These are phyloP conservation scores for Teunomyces atbi DNA, from an alignment of 805 yeast genomes.

Conservation along the genomic window DNA sequence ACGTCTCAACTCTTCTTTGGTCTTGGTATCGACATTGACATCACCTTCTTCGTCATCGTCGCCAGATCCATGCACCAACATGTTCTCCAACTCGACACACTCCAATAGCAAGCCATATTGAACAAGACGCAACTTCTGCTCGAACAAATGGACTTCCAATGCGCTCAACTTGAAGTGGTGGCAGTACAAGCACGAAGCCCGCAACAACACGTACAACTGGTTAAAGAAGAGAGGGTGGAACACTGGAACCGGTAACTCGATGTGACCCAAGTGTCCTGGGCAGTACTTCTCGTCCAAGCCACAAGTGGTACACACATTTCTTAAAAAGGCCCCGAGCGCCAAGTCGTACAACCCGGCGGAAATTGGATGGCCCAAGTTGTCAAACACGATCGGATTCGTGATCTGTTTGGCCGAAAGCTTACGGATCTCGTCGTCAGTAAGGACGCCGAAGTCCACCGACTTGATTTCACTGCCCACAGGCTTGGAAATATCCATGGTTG, in stretches of 20 bases:
- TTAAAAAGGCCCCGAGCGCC: conserved; percentile 90
- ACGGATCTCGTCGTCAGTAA: conserved; percentile 79
- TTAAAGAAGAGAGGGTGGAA: conserved; percentile 93
- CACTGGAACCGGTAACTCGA: conserved; percentile 92
- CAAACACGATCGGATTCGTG: conserved; percentile 93
- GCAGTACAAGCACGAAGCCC: conserved; percentile 88
- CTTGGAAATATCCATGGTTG: conserved; percentile 86
- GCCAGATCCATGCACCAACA: conserved; percentile 41
- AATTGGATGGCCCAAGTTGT: conserved; percentile 93
- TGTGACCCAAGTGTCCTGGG: conserved; percentile 98
- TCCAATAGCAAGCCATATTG: conserved; percentile 89
- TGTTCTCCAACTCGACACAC: conserved; percentile 66
- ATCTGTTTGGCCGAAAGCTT: conserved; percentile 91
- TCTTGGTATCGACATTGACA: conserved; percentile 37
- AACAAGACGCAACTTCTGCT: conserved; percentile 74
- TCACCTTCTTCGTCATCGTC: conserved; percentile 52
- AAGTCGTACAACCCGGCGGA: conserved; percentile 92
- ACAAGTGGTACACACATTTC: conserved; percentile 90
- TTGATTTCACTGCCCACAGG: conserved; percentile 94
- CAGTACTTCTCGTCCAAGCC: conserved; percentile 92
- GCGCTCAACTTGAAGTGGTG: conserved; percentile 74
- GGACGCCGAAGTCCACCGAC: conserved; percentile 88
- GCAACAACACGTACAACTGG: conserved; percentile 80
- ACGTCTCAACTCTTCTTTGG: conserved; percentile 48
- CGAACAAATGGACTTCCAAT: conserved; percentile 69